Evolutionary conservation across 495 filamentous ascomycete genomes (phyloP), one percentile per base, ranked within the genome.

Genomic region (Podospora pseudocomata): DNA sequence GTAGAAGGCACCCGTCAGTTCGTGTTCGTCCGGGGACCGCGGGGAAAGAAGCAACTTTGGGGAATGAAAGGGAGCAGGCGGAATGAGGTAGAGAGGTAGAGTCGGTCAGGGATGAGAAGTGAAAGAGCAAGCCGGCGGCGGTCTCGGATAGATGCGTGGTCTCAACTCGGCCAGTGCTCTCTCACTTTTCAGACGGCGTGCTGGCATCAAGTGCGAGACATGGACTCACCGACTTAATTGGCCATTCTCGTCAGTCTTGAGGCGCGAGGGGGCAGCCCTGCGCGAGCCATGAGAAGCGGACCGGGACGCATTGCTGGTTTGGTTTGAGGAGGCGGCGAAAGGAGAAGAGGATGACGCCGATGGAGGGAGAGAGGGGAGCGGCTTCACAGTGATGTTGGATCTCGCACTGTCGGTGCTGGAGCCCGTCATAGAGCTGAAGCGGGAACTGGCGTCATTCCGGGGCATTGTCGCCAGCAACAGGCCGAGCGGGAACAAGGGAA

Each of bases 341-440:
- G 56, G 55, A 20, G 55, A 58, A 23, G n/a, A 19, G n/a, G 32
- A 54, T n/a, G 85, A 82, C 15, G 83, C 79, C 60, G 81, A 76
- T 55, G 83, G 85, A 63, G 86, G 75, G 69, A 73, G 78, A 73
- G 75, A 78, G 71, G 81, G 77, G 65, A 79, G 63, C 63, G 79
- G 82, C 74, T 82, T 86, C 67, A 87, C 78, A 62, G 88, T 90
- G 67, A 86, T 82, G 73, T 75, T 84, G 64, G 87, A 88, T 64
- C 83, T 81, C 73, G 82, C 85, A 76, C 85, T 87, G 74, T 85
- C 83, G 67, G 82, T 84, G 78, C 83, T 84, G 59, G 87, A 84
- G 83, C 86, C 87, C 79, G 86, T 86, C 75, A 81, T 82, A 71
- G 88, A 88, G 80, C 85, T 87, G 82, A 87, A 84, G 74, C 86